Base-by-base conservation (phyloP, 2,329 filamentous ascomycete genomes). In the Alternaria infectoria region DNA sequence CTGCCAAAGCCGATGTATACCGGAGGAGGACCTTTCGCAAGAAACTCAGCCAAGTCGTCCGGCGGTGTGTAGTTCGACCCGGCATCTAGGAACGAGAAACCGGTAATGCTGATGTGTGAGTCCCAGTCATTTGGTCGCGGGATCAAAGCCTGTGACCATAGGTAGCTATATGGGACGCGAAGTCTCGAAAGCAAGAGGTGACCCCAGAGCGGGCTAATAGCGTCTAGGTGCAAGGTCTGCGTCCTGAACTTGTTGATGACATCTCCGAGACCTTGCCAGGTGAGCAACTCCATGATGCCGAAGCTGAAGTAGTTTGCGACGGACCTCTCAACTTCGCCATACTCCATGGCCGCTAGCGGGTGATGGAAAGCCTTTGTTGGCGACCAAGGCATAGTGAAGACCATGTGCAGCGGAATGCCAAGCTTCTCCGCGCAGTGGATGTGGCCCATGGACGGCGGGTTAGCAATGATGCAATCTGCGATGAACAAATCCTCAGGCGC, bases 361-460 rank as follows among this genome's bases (percentile, higher is more conserved):
- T 86, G 84, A 1, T 84, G 81, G 65, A 85, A 85, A 0, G 77
- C 79, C 36, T 69, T 76, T 3, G 84, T 86, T 10, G 76, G 78
- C 32, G 74, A 81, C 82, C 83, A 87, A 1, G 85, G 85, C 84
- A 86, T 87, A 0, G 93, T 97, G 80, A 96, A 97, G 89, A 96
- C 95, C 73, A 97, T 86, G 72, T 93, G 91, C 11, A 92, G 74
- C 0, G 91, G 91, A 36, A 93, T 88, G 0, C 90, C 90, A 67
- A 93, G 79, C 77, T 90, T 90, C 79, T 93, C 89, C 0, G 91
- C 91, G 65, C 90, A 86, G 71, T 93, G 91, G 2, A 93, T 85
- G 28, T 74, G 72, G 5, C 70, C 72, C 69, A 73, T 72, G 5
- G 67, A 69, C 4, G 70, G 71, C 4, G 70, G 71, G 13, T 74